Conservation (phyloP, 768 basidiomycete genomes). For the Rubroboletus satanas region DNA sequence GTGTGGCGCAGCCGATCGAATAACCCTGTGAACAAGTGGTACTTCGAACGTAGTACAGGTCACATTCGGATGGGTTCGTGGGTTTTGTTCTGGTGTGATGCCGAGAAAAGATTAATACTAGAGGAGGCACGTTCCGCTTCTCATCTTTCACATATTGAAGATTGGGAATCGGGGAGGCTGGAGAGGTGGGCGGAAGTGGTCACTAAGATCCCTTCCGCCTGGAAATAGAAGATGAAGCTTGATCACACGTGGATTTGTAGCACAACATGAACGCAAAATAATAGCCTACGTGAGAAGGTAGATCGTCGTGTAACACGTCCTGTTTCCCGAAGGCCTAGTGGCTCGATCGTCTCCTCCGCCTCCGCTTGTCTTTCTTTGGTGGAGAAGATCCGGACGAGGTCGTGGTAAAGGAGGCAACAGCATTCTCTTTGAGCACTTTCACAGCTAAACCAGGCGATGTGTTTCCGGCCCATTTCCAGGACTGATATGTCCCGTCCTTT, state of each 20-base stretch:
- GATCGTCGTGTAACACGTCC: background rate
- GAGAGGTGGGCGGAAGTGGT: slow-evolving; percentile 65
- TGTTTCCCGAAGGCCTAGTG: slow-evolving; percentile 9
- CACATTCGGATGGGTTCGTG: slow-evolving; percentile 83
- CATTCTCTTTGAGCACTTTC: slow-evolving; percentile 37
- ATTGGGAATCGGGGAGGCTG: slow-evolving; percentile 73
- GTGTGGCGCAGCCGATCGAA: slow-evolving; percentile 92
- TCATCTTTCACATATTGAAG: slow-evolving; percentile 67
- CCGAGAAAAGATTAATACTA: slow-evolving; percentile 75
- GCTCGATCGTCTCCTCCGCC: slow-evolving; percentile 29
- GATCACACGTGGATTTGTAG: slow-evolving; percentile 13
- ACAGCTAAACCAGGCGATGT: slow-evolving; percentile 14
- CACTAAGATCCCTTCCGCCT: slow-evolving; percentile 71
- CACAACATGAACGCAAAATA: background rate
- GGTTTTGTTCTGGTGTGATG: slow-evolving; percentile 99
- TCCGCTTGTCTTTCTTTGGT: slow-evolving; percentile 30
- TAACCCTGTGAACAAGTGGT: slow-evolving; percentile 99
- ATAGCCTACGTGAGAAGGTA: slow-evolving; percentile 3
- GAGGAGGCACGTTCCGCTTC: slow-evolving; percentile 63
- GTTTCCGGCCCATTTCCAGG: slow-evolving; percentile 49
- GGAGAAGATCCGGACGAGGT: slow-evolving; percentile 28
- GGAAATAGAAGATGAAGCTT: slow-evolving; percentile 44
- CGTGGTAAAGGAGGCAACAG: slow-evolving; percentile 24
- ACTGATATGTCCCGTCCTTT: slow-evolving; percentile 34
- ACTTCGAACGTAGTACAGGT: slow-evolving; percentile 92